Conservation (phyloP, 108 stramenopile genomes). For the Nitzschia inconspicua region DNA sequence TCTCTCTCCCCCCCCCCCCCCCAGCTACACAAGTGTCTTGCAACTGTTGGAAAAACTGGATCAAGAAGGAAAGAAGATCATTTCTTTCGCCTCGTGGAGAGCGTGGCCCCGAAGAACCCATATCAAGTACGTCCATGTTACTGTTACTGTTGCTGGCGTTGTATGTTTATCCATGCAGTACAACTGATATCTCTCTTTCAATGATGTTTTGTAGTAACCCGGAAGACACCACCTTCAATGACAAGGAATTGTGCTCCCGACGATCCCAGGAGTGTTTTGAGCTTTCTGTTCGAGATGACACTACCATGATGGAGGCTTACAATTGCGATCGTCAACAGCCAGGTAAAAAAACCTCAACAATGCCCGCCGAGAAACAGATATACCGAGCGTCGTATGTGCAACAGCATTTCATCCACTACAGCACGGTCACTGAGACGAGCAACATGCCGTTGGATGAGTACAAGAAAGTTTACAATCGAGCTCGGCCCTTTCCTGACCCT, state of each 20-base stretch:
- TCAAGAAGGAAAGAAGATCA: slow-evolving; percentile 39
- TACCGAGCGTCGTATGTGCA: slow-evolving; percentile 55
- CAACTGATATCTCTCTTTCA: not conserved
- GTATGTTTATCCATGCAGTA: not conserved
- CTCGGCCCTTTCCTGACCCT: slow-evolving; percentile 44
- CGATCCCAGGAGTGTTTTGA: slow-evolving; percentile 37
- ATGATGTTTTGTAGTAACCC: slow-evolving; percentile 1
- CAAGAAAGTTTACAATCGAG: slow-evolving; percentile 26
- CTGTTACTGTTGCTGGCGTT: not conserved
- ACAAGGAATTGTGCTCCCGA: slow-evolving; percentile 20
- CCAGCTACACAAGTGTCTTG: slow-evolving; percentile 18
- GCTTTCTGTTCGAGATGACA: slow-evolving; percentile 47
- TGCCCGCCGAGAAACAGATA: slow-evolving; percentile 67
- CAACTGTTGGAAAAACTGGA: slow-evolving; percentile 44
- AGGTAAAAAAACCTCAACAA: slow-evolving; percentile 44
- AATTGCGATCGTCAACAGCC: slow-evolving; percentile 83
- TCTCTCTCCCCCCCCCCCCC: not conserved
- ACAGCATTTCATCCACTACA: slow-evolving; percentile 85
- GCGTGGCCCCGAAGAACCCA: slow-evolving; percentile 51
- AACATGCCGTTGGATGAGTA: slow-evolving; percentile 44
- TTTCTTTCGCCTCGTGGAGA: slow-evolving; percentile 53
- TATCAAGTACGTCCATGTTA: slow-evolving; percentile 23
- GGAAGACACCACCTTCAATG: slow-evolving; percentile 8
- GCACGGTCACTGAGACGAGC: slow-evolving; percentile 67
- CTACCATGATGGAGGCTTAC: slow-evolving; percentile 78